Conservation (phyloP, 306 rosid genomes). For the Herpetospermum pedunculosum region DNA sequence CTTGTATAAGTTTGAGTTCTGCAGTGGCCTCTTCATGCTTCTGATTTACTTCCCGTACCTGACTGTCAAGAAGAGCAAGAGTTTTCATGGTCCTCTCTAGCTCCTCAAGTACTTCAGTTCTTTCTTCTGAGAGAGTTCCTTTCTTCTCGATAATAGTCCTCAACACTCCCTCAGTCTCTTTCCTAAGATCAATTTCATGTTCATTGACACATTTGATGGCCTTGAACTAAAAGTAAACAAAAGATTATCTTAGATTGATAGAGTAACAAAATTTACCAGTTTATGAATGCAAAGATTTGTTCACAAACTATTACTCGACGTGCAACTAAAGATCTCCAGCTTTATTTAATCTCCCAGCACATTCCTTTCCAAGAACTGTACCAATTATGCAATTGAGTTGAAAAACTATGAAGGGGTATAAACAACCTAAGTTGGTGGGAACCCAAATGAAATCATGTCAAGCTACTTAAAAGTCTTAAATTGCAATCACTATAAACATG, state of each 20-base stretch:
- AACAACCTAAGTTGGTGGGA: background rate
- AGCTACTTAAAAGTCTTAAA: background rate
- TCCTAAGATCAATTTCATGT: slow-evolving; percentile 40
- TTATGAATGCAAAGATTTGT: background rate
- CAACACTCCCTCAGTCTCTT: slow-evolving; percentile 45
- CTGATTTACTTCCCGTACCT: slow-evolving; percentile 40
- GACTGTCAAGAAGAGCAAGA: slow-evolving; percentile 47
- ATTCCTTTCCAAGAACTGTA: background rate
- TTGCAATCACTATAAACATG: background rate
- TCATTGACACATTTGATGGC: slow-evolving; percentile 35
- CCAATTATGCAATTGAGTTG: background rate
- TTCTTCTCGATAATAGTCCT: slow-evolving; percentile 35
- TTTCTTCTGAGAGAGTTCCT: slow-evolving; percentile 39
- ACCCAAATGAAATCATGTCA: background rate
- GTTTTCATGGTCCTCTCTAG: slow-evolving; percentile 46
- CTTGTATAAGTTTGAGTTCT: slow-evolving; percentile 46
- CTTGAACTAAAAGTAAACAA: slow-evolving; percentile 33
- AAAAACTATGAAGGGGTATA: background rate
- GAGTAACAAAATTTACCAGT: background rate
- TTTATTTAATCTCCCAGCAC: background rate
- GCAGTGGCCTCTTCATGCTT: slow-evolving; percentile 43
- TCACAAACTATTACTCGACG: background rate
- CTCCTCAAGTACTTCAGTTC: slow-evolving; percentile 28
- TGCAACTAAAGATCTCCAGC: background rate
- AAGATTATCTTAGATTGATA: background rate